Percentiles rank a stretch among this genome's conserved stretches.
Conservation (phyloP, 1,139 yeast genomes). For the Saccharomycopsis crataegensis region DNA sequence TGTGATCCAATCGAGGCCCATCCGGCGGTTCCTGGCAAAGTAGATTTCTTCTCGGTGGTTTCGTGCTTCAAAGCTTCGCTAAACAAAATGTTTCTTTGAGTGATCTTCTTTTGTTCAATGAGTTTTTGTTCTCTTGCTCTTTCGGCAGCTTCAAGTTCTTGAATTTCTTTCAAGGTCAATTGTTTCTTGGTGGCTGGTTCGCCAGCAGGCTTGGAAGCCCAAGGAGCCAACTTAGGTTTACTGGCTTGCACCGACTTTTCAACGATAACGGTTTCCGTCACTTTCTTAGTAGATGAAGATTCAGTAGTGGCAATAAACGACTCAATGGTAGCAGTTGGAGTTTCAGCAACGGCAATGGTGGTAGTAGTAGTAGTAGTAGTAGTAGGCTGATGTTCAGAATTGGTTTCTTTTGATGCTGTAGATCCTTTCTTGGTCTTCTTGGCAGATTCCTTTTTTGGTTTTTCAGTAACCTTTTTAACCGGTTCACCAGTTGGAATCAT, state of each 20-base stretch:
- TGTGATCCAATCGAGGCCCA: constrained; percentile 23
- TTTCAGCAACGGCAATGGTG: constrained; percentile 11
- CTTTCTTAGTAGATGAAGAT: not conserved
- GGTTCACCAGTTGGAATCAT: too few species aligned
- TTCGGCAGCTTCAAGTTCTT: constrained; percentile 56
- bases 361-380: constrained; percentile 8
- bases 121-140: constrained; percentile 28
- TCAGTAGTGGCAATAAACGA: constrained; percentile 20
- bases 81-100: constrained; percentile 22
- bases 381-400: not conserved
- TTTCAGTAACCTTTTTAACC: not conserved
- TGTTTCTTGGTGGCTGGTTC: constrained; percentile 20
- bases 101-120: constrained; percentile 27
- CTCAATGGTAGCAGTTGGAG: constrained; percentile 9
- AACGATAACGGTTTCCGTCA: not conserved
- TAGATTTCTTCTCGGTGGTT: constrained; percentile 20
- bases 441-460: constrained; percentile 8
- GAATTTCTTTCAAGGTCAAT: constrained; percentile 61
- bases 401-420: not conserved
- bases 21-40: constrained; percentile 19
- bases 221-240: constrained; percentile 42
- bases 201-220: constrained; percentile 37
- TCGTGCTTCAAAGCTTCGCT: constrained; percentile 29
- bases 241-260: constrained; percentile 18
- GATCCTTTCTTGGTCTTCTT: constrained; percentile 9